A percentile compares a stretch with the other conserved stretches of the same genome.
These are phyloP conservation scores for Vitellaria paradoxa DNA, from an alignment of 179 eudicot genomes.

Conservation along the genomic window DNA sequence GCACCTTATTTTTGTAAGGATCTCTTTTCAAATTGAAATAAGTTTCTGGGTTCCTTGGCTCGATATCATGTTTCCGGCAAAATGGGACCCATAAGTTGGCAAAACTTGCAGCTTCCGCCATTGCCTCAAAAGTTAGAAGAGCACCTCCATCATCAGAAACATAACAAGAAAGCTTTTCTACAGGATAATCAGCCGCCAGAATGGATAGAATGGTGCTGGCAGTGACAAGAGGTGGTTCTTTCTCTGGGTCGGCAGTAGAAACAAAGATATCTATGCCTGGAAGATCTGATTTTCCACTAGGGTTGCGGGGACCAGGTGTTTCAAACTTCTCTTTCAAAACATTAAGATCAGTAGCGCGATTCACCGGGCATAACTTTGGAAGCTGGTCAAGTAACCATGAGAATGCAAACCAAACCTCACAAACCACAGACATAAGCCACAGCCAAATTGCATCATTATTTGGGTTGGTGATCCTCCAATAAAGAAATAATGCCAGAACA, in stretches of 20 bases:
- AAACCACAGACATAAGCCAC: conserved; percentile 77
- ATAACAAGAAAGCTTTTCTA: conserved; percentile 78
- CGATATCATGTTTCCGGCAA: conserved; percentile 71
- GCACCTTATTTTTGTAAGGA: conserved; percentile 67
- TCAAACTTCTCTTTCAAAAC: conserved; percentile 79
- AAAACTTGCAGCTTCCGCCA: conserved; percentile 87
- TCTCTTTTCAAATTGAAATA: conserved; percentile 67
- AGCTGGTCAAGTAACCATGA: conserved; percentile 85
- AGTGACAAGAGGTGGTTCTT: conserved; percentile 80
- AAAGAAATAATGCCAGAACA: conserved; percentile 57
- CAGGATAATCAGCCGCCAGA: conserved; percentile 74
- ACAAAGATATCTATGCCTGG: conserved; percentile 78
- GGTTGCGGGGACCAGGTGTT: conserved; percentile 55
- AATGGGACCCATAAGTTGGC: conserved; percentile 81
- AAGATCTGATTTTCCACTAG: conserved; percentile 77
- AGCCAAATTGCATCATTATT: conserved; percentile 75
- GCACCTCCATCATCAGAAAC: conserved; percentile 86
- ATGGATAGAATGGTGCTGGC: conserved; percentile 76
- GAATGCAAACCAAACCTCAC: conserved; percentile 87
- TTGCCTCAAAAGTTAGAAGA: conserved; percentile 77
- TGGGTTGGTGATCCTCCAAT: conserved; percentile 61
- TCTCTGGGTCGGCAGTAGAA: conserved; percentile 86
- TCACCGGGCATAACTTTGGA: conserved; percentile 70
- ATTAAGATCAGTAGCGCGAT: conserved; percentile 71
- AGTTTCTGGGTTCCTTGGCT: conserved; percentile 76